These are phyloP conservation scores for Cutaneotrichosporon arboriforme DNA, from an alignment of 1,284 basidiomycete species.

Conservation along the genomic window DNA sequence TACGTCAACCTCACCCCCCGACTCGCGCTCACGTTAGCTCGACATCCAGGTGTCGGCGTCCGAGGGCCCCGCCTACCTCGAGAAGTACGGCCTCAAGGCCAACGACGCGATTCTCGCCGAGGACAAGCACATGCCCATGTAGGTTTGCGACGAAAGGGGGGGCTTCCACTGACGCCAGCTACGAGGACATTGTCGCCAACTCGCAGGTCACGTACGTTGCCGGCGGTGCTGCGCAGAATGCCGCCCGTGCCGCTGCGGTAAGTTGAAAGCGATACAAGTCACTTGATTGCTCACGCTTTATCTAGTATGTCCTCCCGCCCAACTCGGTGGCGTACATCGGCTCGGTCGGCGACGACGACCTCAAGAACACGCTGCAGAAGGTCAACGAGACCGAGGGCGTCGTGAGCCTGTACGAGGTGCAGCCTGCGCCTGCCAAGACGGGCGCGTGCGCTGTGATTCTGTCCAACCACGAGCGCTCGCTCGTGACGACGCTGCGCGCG, in stretches of 20 bases:
- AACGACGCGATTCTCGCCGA: slow-evolving; percentile 97
- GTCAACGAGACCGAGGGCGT: slow-evolving; percentile 93
- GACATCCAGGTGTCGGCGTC: slow-evolving; percentile 70
- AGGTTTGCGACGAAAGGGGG: slow-evolving; percentile 29
- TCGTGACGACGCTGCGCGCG: slow-evolving; percentile 82
- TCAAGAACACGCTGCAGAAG: slow-evolving; percentile 81
- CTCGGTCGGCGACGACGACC: slow-evolving; percentile 85
- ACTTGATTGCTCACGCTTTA: not conserved
- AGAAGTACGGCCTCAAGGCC: slow-evolving; percentile 86
- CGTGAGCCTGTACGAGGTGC: slow-evolving; percentile 81
- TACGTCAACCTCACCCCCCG: slow-evolving; percentile 18
- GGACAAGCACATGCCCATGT: slow-evolving; percentile 81
- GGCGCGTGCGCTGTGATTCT: slow-evolving; percentile 96
- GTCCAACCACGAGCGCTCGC: slow-evolving; percentile 86
- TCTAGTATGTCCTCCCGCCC: slow-evolving; percentile 80
- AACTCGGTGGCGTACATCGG: slow-evolving; percentile 92
- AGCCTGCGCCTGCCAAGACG: slow-evolving; percentile 71
- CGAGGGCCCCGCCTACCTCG: slow-evolving; percentile 73
- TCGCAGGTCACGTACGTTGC: slow-evolving; percentile 84
- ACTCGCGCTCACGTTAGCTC: slow-evolving; percentile 49
- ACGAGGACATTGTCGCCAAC: slow-evolving; percentile 78
- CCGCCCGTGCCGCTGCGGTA: slow-evolving; percentile 91
- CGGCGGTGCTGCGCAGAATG: slow-evolving; percentile 94
- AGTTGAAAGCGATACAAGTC: slow-evolving; percentile 44
- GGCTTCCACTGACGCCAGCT: slow-evolving; percentile 53